A percentile compares a stretch with the other conserved stretches of the same genome.
phyloP scores from a whole-genome alignment of 805 yeast species.

The Tetrapisispora pingtungensis region DNA sequence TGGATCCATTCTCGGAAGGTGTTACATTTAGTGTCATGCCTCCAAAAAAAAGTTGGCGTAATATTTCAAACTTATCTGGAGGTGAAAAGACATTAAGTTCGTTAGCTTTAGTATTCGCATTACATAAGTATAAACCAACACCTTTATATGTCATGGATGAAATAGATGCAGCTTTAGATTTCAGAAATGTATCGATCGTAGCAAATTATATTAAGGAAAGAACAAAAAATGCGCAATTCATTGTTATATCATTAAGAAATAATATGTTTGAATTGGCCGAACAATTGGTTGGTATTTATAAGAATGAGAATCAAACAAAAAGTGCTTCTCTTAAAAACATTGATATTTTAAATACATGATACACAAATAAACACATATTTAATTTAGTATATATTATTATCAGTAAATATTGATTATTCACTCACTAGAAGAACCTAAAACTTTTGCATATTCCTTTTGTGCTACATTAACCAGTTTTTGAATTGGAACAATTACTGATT shows the following conservation, averaged over 20 bases:
- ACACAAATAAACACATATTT: background rate
- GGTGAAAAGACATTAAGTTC: slow-evolving; percentile 97
- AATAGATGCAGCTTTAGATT: slow-evolving; percentile 97
- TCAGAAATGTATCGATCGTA: slow-evolving; percentile 91
- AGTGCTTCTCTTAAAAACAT: slow-evolving; percentile 69
- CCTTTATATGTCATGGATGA: slow-evolving; percentile 98
- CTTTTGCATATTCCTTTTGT: slow-evolving; percentile 35
- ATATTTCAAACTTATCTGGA: slow-evolving; percentile 88
- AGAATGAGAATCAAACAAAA: slow-evolving; percentile 80
- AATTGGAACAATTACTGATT: slow-evolving; percentile 58
- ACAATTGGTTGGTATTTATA: slow-evolving; percentile 90
- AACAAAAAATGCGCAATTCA: slow-evolving; percentile 91
- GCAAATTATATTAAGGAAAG: slow-evolving; percentile 95
- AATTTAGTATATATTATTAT: background rate
- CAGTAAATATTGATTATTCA: background rate
- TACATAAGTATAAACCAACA: slow-evolving; percentile 92
- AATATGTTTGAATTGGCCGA: slow-evolving; percentile 97
- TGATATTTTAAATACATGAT: slow-evolving; percentile 31
- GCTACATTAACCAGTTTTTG: slow-evolving; percentile 68
- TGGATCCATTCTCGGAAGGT: slow-evolving; percentile 98
- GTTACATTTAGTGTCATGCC: slow-evolving; percentile 97
- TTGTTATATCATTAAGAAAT: slow-evolving; percentile 89
- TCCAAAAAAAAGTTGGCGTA: slow-evolving; percentile 95
- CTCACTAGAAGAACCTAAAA: slow-evolving; percentile 30
- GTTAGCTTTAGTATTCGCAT: slow-evolving; percentile 88